Evolutionary conservation across 1,139 yeast genomes (phyloP).

Genomic region (Sugiyamaella novakii): DNA sequence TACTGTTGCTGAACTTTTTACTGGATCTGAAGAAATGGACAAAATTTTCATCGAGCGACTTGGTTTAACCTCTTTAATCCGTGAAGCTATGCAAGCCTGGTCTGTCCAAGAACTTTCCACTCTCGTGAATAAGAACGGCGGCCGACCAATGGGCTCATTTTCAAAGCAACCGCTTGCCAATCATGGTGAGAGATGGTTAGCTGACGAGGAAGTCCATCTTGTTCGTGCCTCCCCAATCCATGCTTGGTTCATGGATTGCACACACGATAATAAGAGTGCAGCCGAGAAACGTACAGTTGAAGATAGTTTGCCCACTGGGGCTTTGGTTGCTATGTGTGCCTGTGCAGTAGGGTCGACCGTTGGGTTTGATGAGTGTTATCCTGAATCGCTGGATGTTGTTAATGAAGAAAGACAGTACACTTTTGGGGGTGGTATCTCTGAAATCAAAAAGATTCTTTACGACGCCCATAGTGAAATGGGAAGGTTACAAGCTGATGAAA

Average conservation of each 20-base stretch:
- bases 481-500: conserved; percentile 74
- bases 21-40: conserved; percentile 92
- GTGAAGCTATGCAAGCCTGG: conserved; percentile 99
- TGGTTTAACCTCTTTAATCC: conserved; percentile 81
- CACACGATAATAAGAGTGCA: conserved; percentile 94
- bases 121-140: conserved; percentile 89
- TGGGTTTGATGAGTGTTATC: conserved; percentile 93
- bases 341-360: conserved; percentile 94
- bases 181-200: conserved; percentile 25
- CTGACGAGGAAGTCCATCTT: conserved; percentile 42
- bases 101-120: conserved; percentile 83
- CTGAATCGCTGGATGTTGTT: conserved; percentile 79
- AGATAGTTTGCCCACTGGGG: conserved; percentile 93
- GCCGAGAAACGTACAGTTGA: conserved; percentile 87
- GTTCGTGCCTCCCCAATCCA: conserved; percentile 75
- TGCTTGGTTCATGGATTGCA: conserved; percentile 95
- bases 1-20: conserved; percentile 90
- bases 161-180: conserved; percentile 36
- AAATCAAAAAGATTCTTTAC: conserved; percentile 60
- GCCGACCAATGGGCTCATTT: conserved; percentile 91
- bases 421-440: conserved; percentile 68
- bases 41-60: conserved; percentile 85
- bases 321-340: conserved; percentile 87
- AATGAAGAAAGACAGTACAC: conserved; percentile 69
- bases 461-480: conserved; percentile 70